Percentiles rank a stretch among this genome's conserved stretches.
phyloP scores from a whole-genome alignment of 2,329 filamentous ascomycete genomes.

The Madurella fahalii region DNA sequence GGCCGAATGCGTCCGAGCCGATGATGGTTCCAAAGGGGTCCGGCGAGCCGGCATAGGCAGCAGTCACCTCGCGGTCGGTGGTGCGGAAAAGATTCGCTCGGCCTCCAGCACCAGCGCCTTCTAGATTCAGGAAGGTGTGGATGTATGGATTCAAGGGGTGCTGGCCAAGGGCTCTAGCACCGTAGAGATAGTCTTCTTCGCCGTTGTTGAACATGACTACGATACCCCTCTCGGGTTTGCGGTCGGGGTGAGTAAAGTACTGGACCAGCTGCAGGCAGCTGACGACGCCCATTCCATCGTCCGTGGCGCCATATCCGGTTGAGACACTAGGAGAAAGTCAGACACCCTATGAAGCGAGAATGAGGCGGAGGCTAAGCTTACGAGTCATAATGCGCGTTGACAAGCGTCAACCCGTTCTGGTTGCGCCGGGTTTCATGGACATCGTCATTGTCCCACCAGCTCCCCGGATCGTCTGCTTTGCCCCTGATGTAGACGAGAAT shows the following conservation, averaged over 20 bases:
- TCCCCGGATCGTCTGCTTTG: slow-evolving; percentile 64
- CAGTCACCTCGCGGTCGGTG: slow-evolving; percentile 81
- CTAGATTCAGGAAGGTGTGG: slow-evolving; percentile 88
- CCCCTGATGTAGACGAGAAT: slow-evolving; percentile 89
- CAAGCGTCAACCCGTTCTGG: slow-evolving; percentile 72
- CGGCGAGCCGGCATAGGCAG: slow-evolving; percentile 65
- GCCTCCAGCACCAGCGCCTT: slow-evolving; percentile 89
- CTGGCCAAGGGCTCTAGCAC: slow-evolving; percentile 77
- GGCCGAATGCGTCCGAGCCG: slow-evolving; percentile 77
- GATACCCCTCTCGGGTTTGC: slow-evolving; percentile 74
- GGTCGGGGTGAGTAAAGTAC: slow-evolving; percentile 71
- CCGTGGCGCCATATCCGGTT: slow-evolving; percentile 87
- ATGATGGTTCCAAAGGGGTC: slow-evolving; percentile 83
- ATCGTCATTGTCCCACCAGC: slow-evolving; percentile 62
- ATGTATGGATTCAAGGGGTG: slow-evolving; percentile 76
- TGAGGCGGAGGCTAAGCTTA: slow-evolving; percentile 28
- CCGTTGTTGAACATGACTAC: slow-evolving; percentile 90
- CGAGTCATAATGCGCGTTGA: slow-evolving; percentile 92
- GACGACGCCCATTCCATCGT: slow-evolving; percentile 89
- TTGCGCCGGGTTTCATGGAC: slow-evolving; percentile 41
- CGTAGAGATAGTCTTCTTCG: slow-evolving; percentile 89
- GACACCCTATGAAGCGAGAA: slow-evolving; percentile 6
- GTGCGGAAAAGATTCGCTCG: slow-evolving; percentile 82
- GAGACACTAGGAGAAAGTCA: slow-evolving; percentile 52
- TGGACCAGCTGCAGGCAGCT: slow-evolving; percentile 79